A percentile compares a stretch with the other conserved stretches of the same genome.
Conservation (phyloP, 805 yeast species). For the Kregervanrija delftensis region DNA sequence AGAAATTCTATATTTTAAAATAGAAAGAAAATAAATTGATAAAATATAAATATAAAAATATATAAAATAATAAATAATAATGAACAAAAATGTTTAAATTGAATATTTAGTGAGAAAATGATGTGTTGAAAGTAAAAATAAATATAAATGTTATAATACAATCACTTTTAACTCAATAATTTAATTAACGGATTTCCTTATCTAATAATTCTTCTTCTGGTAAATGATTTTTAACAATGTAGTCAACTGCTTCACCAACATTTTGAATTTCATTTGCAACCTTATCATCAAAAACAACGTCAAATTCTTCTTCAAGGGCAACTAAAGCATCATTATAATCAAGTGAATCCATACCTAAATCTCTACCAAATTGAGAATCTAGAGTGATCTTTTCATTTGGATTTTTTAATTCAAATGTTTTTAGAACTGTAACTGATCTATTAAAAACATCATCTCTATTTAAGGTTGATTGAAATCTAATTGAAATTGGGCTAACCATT, state of each 20-base stretch:
- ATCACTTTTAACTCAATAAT: no score
- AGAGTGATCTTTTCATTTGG: conserved; percentile 20
- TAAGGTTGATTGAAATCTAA: conserved; percentile 30
- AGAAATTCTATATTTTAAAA: no score
- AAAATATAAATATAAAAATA: no score
- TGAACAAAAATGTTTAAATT: background rate
- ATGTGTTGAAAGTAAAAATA: no score
- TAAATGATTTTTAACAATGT: conserved; percentile 34
- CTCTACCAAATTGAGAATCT: conserved; percentile 51
- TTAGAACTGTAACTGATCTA: conserved; percentile 75
- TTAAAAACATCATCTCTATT: conserved; percentile 73
- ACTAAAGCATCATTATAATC: conserved; percentile 95
- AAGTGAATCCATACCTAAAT: conserved; percentile 84
- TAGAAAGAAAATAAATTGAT: no score
- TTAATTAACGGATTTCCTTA: conserved; percentile 29
- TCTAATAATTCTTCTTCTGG: conserved; percentile 30
- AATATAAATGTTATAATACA: no score
- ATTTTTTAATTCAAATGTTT: conserved; percentile 37
- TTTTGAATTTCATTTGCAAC: conserved; percentile 54
- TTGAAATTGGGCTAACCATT: conserved; percentile 4
- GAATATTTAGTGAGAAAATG: background rate
- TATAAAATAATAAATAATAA: background rate
- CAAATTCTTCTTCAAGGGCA: conserved; percentile 88
- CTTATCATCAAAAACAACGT: conserved; percentile 34
- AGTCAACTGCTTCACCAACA: conserved; percentile 54